Base-by-base conservation (phyloP, 371 early-diverging fungal species). In the Circinella minor region DNA sequence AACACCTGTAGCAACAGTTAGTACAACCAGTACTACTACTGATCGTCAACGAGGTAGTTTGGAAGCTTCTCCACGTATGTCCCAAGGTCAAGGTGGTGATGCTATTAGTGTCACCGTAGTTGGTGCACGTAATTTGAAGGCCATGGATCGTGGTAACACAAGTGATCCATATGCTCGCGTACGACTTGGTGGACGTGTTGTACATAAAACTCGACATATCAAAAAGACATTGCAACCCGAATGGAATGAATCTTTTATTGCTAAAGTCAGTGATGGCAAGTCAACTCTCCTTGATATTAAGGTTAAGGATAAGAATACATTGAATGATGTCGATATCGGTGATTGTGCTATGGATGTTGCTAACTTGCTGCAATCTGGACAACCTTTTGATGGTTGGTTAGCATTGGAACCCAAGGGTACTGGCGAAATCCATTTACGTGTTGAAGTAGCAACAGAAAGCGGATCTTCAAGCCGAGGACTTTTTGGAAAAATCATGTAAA, bases 191-290 rank as follows among this genome's bases (percentile, higher is more conserved):
- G 82, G 74, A 63, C 91, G 93, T 74, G 83, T 86, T 2, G 64
- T 92, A 36, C 77, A 82, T 79, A 95, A 94, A 79, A 95, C 96
- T 18, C 84, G 86, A 48, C 89, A 90, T 38, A 84, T 92, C 63
- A 92, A 94, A 80, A 93, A 94, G 77, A 92, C 91, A 5, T 72
- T 92, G 20, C 76, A 86, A 6, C 96, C 95, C 1, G 77, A 76
- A 51, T 97, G 95, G 73, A 68, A 80, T 59, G 82, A 80, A 64
- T 68, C 74, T 4, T 81, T 81, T 59, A 65, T 70, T 20, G 43
- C 75, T 13, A 74, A 76, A 47, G 57, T 85, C 1, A 76, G 69
- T 36, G 72, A 73, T 46, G 73, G 75, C 37, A 79, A 79, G 18
- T 43, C 43, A 6, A 62, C 79, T 37, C 61, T 73, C 15, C 61